A percentile compares a stretch with the other conserved stretches of the same genome.
Conservation (phyloP, 148 eudicot genomes). For the Rhododendron williamsianum region DNA sequence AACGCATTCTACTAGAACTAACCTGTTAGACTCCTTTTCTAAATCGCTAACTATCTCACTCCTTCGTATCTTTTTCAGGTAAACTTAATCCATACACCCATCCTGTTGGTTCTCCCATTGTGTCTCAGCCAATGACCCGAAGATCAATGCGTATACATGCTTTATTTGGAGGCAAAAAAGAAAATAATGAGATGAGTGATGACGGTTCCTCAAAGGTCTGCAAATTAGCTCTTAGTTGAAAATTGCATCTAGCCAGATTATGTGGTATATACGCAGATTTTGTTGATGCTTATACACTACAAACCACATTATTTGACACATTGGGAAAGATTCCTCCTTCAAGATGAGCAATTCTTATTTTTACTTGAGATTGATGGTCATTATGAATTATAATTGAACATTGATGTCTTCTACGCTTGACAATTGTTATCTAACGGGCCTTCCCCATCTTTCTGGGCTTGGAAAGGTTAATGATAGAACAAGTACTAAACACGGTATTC, state of each 20-base stretch:
- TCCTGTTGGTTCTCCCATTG: constrained; percentile 16
- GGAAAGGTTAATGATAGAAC: not conserved
- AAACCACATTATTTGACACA: not conserved
- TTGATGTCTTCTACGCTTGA: not conserved
- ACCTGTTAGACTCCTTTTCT: not conserved
- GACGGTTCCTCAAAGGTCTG: constrained; percentile 53
- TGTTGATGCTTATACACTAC: not conserved
- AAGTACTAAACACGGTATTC: not conserved
- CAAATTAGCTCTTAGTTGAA: not conserved
- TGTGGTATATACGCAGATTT: not conserved
- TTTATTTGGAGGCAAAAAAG: constrained; percentile 81
- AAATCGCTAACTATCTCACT: not conserved
- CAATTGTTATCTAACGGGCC: not conserved
- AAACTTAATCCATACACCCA: constrained; percentile 14
- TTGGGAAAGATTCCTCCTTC: not conserved
- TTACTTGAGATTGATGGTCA: not conserved
- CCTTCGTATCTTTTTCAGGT: constrained; percentile 15
- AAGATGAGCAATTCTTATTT: not conserved
- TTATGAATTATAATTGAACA: not conserved
- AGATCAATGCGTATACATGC: constrained; percentile 40
- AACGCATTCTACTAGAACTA: not conserved
- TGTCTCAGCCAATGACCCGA: constrained; percentile 18
- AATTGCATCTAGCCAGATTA: not conserved
- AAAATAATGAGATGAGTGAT: constrained; percentile 45
- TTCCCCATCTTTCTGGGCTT: not conserved